Evolutionary conservation across 2,329 filamentous ascomycete genomes (phyloP).

Genomic region (Mycosphaerella arachidis): DNA sequence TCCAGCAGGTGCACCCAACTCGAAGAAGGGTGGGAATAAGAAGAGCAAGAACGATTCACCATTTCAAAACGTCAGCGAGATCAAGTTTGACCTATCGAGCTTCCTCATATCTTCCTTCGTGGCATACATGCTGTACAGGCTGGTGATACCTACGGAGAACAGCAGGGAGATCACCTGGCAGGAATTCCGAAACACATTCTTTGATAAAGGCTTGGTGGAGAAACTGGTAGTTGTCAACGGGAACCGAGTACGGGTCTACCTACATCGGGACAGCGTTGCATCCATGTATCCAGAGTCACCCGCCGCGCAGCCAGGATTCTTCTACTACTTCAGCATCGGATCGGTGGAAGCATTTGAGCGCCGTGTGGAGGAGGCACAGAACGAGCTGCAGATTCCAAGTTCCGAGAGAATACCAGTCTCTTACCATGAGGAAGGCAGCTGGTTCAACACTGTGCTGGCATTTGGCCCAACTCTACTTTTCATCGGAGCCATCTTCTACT

Average conservation of each 20-base stretch:
- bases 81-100: slow-evolving; percentile 54
- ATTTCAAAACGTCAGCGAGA: slow-evolving; percentile 39
- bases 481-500: slow-evolving; percentile 75
- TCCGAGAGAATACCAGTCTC: slow-evolving; percentile 90
- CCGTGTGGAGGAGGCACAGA: slow-evolving; percentile 80
- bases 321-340: slow-evolving; percentile 93
- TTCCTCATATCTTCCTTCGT: slow-evolving; percentile 56
- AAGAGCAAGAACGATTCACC: slow-evolving; percentile 38
- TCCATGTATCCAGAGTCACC: slow-evolving; percentile 72
- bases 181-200: slow-evolving; percentile 86
- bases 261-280: slow-evolving; percentile 69
- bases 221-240: slow-evolving; percentile 79
- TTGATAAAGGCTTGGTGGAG: slow-evolving; percentile 93
- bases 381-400: slow-evolving; percentile 77
- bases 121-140: slow-evolving; percentile 59
- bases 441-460: slow-evolving; percentile 66
- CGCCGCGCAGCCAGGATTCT: slow-evolving; percentile 63
- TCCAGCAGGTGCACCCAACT: slow-evolving; percentile 25
- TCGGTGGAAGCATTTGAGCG: slow-evolving; percentile 90
- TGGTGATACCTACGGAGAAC: slow-evolving; percentile 62
- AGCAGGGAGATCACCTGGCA: slow-evolving; percentile 92
- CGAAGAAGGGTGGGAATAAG: slow-evolving; percentile 36
- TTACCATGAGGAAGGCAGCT: slow-evolving; percentile 72
- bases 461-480: slow-evolving; percentile 86
- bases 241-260: slow-evolving; percentile 71